Percentiles rank a stretch among this genome's conserved stretches.
phyloP scores from a whole-genome alignment of 768 basidiomycete genomes.

The Tricholoma saponaceum region DNA sequence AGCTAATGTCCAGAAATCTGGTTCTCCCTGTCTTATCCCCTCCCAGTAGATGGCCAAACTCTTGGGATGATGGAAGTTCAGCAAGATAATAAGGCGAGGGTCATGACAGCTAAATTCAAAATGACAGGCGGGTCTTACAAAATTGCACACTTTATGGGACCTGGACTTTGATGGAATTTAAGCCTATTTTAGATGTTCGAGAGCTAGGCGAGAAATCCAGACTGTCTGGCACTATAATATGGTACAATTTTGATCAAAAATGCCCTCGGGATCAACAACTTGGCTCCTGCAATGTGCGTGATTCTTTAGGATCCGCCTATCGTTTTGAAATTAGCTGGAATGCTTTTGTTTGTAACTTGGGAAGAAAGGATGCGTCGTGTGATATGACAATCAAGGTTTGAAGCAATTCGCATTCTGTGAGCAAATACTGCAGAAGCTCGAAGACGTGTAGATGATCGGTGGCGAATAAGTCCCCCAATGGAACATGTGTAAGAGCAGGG shows the following conservation, averaged over 20 bases:
- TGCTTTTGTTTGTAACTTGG: conserved; percentile 10
- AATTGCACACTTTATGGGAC: no score
- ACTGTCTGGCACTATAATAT: no score
- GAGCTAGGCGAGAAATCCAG: no score
- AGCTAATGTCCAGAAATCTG: conserved; percentile 26
- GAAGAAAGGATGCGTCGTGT: conserved; percentile 14
- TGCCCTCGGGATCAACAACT: no score
- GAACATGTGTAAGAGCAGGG: conserved; percentile 28
- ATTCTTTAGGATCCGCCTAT: no score
- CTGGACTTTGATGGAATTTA: no score
- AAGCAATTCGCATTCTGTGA: conserved; percentile 14
- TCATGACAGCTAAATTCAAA: no score
- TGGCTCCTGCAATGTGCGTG: no score
- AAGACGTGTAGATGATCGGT: conserved; percentile 13
- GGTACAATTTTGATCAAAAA: no score
- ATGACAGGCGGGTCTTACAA: no score
- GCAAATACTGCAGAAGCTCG: conserved; percentile 15
- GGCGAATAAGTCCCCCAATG: conserved; percentile 22
- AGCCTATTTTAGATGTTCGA: no score
- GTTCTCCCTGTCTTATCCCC: conserved; percentile 16
- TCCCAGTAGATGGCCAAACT: conserved; percentile 23
- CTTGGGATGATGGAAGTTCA: conserved; percentile 20
- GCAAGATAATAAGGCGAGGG: conserved; percentile 21
- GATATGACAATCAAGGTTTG: conserved; percentile 23
- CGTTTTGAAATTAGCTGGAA: no score